Evolutionary conservation across 2,329 filamentous ascomycete genomes (phyloP), one percentile per base, ranked within the genome.

Genomic region (Nothomitra cinnamomea): DNA sequence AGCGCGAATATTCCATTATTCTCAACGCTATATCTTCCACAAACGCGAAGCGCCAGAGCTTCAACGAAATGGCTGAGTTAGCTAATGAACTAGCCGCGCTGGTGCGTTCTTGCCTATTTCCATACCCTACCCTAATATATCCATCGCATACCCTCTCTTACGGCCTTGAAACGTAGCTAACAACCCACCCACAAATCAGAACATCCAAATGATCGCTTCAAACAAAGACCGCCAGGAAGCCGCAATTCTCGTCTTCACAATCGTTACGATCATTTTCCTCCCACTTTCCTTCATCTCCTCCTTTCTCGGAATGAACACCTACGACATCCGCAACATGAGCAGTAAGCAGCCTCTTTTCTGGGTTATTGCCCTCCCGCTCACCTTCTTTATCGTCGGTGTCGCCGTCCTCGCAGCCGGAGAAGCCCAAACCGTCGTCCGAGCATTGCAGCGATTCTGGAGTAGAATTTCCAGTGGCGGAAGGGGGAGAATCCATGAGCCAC

Each of bases 161-260:
- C 7, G n/a, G n/a, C n/a, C n/a, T n/a, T 13, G 10, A 36, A 3
- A 28, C 13, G 5, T 28, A 5, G 17, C 38, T 19, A 41, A 41
- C 38, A 41, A 41, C 7, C 4, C n/a, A 32, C 28, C 5, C 28
- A 10, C 28, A 32, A 32, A 32, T 13, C n/a, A 53, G 40, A 48
- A 45, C 21, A 35, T 53, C 19, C 40, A 17, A 22, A 22, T 22
- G 41, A 53, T 53, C 3, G 51, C 10, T 10, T 6, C 36, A 6
- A 40, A 47, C 19, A 40, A 48, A 25, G 45, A 49, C 45, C 21
- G 45, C 21, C 45, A 49, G 19, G 45, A 49, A 35, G 21, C 45
- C 5, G 49, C 49, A 5, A 52, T 52, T 22, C n/a, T 52, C 4
- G 49, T 40, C 35, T 52, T 52, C 49, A 52, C 49, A 32, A 40